phyloP scores from a whole-genome alignment of 169 alveolate genomes.

The Cryptosporidium baileyi region DNA sequence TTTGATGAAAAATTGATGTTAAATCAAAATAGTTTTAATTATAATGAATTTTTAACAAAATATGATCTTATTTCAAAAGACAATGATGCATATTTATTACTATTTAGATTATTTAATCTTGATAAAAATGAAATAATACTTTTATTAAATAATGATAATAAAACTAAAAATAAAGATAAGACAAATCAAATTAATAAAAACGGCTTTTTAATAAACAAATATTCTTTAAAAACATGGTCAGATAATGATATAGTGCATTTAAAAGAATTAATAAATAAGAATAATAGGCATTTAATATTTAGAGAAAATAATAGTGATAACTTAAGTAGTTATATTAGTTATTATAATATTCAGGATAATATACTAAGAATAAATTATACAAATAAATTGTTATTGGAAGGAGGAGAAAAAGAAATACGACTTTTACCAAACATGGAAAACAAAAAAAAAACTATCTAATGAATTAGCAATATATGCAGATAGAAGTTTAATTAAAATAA shows the following conservation, averaged over 20 bases:
- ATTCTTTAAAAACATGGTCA: slow-evolving; percentile 31
- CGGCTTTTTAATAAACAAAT: not conserved
- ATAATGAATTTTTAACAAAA: no score
- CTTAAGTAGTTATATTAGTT: not conserved
- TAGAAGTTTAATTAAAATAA: slow-evolving; percentile 4
- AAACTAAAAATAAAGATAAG: not conserved
- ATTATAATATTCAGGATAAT: not conserved
- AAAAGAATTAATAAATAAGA: not conserved
- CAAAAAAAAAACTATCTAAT: not conserved
- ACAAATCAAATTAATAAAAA: not conserved
- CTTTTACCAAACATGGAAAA: not conserved
- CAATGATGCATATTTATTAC: slow-evolving; percentile 16
- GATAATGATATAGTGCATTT: not conserved
- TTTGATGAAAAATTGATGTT: no score
- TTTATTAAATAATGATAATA: not conserved
- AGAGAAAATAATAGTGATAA: not conserved
- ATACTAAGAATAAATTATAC: slow-evolving; percentile 34
- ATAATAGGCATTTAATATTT: not conserved
- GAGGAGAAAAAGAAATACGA: not conserved
- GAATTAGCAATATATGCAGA: slow-evolving; percentile 28
- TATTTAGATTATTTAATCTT: slow-evolving; percentile 1
- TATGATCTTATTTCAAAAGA: slow-evolving; percentile 16
- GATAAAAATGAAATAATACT: slow-evolving; percentile 12
- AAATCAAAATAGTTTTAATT: no score
- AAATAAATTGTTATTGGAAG: slow-evolving; percentile 2